A percentile compares a stretch with the other conserved stretches of the same genome.
Conservation (phyloP, 306 rosid species). For the Trichosanthes cucumerina region DNA sequence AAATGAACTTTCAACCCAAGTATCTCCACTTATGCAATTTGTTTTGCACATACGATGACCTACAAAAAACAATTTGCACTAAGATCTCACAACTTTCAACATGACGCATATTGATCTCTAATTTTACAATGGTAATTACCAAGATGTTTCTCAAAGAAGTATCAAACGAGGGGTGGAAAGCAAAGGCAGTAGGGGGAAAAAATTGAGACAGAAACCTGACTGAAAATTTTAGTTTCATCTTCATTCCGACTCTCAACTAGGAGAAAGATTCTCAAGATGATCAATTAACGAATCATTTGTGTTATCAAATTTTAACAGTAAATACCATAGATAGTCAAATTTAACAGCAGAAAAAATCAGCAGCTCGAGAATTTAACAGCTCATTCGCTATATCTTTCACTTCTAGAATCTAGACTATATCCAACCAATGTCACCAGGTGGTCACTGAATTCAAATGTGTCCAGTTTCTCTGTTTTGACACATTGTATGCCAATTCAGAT, state of each 20-base stretch:
- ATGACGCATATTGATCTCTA: neutral
- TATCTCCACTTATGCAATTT: neutral
- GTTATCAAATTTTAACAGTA: neutral
- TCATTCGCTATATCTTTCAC: neutral
- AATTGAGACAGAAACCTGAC: neutral
- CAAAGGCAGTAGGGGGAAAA: neutral
- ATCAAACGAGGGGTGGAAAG: neutral
- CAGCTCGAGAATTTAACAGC: neutral
- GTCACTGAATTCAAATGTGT: neutral
- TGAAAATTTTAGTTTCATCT: neutral
- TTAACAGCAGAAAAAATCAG: neutral
- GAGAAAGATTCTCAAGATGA: neutral
- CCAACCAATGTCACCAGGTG: neutral
- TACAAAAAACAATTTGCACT: neutral
- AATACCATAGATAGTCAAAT: neutral
- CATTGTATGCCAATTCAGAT: neutral
- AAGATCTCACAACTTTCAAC: neutral
- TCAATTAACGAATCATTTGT: neutral
- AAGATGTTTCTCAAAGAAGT: neutral
- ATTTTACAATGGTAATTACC: neutral
- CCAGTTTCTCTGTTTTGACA: neutral
- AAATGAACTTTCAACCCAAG: neutral
- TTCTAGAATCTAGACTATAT: neutral
- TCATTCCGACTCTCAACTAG: neutral
- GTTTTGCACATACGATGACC: neutral